Percentiles rank a stretch among this genome's conserved stretches.
Conservation (phyloP, 164 flowering plant genomes). For the Macadamia tetraphylla region DNA sequence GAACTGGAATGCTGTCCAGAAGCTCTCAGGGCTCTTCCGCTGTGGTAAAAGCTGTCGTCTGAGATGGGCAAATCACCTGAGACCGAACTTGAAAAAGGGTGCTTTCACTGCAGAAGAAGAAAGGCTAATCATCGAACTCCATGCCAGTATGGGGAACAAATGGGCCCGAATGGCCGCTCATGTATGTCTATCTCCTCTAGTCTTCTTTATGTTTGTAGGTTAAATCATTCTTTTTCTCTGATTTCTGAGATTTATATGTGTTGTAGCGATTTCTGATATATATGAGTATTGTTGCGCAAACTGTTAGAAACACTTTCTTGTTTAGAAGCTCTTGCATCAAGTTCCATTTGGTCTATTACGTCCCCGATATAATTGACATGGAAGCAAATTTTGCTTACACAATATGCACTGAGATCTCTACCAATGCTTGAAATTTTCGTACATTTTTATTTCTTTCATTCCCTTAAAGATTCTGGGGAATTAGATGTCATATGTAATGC, state of each 20-base stretch:
- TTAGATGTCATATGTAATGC: no score
- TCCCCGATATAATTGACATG: no score
- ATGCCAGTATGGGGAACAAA: conserved; percentile 83
- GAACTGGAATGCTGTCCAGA: conserved; percentile 90
- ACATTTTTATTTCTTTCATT: no score
- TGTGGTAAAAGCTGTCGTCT: conserved; percentile 94
- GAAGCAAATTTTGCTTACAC: no score
- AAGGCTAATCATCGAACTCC: conserved; percentile 62
- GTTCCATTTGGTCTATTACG: no score
- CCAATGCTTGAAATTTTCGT: no score
- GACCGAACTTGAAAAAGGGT: conserved; percentile 85
- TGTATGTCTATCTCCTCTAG: conserved; percentile 33
- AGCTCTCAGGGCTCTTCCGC: conserved; percentile 70
- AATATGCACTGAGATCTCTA: no score
- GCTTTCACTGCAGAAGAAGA: conserved; percentile 80
- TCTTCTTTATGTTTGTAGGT: background rate
- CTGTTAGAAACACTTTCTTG: no score
- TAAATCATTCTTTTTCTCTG: background rate
- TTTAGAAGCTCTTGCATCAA: no score
- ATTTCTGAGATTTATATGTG: background rate
- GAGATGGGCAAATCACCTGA: conserved; percentile 86
- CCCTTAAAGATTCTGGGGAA: no score
- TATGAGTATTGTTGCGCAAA: background rate
- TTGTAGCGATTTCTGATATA: background rate
- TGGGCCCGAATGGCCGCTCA: conserved; percentile 95